phyloP scores from a whole-genome alignment of 2,329 filamentous ascomycete genomes.

The Scytalidium sp. region DNA sequence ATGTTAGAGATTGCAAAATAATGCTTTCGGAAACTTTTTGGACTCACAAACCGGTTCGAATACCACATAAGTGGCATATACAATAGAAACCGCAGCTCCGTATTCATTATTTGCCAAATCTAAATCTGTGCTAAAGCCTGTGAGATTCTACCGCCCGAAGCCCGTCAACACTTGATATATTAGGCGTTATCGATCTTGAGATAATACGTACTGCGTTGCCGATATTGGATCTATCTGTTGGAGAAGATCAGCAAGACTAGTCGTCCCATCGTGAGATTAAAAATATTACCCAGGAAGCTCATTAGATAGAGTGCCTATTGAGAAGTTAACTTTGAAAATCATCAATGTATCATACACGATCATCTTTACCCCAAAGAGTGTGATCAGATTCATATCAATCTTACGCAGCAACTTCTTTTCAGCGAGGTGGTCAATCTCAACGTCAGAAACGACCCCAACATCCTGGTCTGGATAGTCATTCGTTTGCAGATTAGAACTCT shows the following conservation, averaged over 20 bases:
- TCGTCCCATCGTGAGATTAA: background rate
- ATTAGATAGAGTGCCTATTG: constrained; percentile 2
- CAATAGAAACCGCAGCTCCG: constrained; percentile 3
- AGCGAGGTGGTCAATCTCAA: constrained; percentile 1
- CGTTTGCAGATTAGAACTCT: too few relatives aligned
- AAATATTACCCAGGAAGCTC: constrained; percentile 1
- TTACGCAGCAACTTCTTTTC: constrained; percentile 5
- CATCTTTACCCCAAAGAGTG: background rate
- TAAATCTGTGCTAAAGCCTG: constrained; percentile 3
- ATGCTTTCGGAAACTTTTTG: too few relatives aligned
- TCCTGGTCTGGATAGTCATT: background rate
- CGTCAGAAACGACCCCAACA: background rate
- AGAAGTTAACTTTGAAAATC: too few relatives aligned
- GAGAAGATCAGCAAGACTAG: background rate
- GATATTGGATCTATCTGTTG: constrained; percentile 3
- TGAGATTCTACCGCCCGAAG: constrained; percentile 1
- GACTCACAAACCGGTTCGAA: constrained; percentile 1
- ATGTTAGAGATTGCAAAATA: too few relatives aligned
- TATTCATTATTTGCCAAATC: constrained; percentile 1
- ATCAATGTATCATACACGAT: too few relatives aligned
- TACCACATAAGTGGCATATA: constrained; percentile 4
- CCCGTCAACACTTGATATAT: background rate
- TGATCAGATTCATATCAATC: constrained; percentile 6
- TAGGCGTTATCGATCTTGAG: background rate
- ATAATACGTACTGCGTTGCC: constrained; percentile 1